Evolutionary conservation across 2,329 filamentous ascomycete species (phyloP).

Genomic region (Zymoseptoria crescenta): DNA sequence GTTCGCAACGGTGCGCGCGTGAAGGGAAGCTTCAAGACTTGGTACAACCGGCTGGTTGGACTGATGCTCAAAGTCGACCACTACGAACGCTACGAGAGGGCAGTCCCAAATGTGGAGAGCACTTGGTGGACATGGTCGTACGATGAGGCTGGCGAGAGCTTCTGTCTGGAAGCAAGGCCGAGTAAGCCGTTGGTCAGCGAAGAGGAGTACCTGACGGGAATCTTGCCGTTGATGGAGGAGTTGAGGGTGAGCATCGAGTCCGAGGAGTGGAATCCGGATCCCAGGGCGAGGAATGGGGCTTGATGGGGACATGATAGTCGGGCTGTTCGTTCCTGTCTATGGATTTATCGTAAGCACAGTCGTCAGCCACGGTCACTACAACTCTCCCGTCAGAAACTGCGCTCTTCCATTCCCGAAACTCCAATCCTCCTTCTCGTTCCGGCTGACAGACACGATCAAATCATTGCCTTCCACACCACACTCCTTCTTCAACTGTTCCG

Average conservation of each 20-base stretch:
- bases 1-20: slow-evolving; percentile 30
- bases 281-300: slow-evolving; percentile 19
- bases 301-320: not conserved
- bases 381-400: slow-evolving; percentile 24
- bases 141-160: slow-evolving; percentile 23
- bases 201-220: slow-evolving; percentile 31
- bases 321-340: too few relatives aligned
- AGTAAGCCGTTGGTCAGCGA: slow-evolving; percentile 28
- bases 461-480: slow-evolving; percentile 21
- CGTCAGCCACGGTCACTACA: slow-evolving; percentile 9
- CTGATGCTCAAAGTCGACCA: slow-evolving; percentile 36
- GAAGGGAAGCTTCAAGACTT: slow-evolving; percentile 31
- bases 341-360: not conserved
- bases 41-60: slow-evolving; percentile 34
- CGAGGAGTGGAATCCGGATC: slow-evolving; percentile 33
- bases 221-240: slow-evolving; percentile 31
- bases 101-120: slow-evolving; percentile 24
- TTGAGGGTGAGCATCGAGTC: slow-evolving; percentile 30
- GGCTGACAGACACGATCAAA: slow-evolving; percentile 22
- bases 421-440: slow-evolving; percentile 27
- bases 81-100: slow-evolving; percentile 31
- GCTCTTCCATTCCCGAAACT: slow-evolving; percentile 27
- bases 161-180: slow-evolving; percentile 25
- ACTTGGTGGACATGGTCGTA: slow-evolving; percentile 36
- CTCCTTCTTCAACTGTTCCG: slow-evolving; percentile 18